Conservation (phyloP, 2,329 filamentous ascomycete species). For the Ilyonectria sp. region DNA sequence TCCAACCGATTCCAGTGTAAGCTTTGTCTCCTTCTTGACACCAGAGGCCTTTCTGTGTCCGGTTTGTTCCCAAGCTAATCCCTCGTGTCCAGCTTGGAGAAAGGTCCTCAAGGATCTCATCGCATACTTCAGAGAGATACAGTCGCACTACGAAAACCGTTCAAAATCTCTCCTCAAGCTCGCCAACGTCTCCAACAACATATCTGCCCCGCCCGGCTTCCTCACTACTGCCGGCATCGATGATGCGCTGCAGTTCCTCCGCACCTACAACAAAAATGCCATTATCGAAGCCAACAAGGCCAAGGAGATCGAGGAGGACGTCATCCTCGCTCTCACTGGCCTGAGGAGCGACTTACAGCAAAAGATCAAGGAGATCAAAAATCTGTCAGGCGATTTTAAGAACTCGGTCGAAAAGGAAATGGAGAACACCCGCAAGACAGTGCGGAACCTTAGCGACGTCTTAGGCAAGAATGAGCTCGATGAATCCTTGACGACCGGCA, state of each 20-base stretch:
- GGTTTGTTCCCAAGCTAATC: slow-evolving; percentile 5
- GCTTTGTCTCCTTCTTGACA: slow-evolving; percentile 44
- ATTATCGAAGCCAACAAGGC: slow-evolving; percentile 89
- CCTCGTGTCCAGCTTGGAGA: slow-evolving; percentile 80
- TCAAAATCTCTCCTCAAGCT: slow-evolving; percentile 88
- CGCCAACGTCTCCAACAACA: slow-evolving; percentile 87
- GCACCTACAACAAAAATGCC: slow-evolving; percentile 86
- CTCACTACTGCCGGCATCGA: slow-evolving; percentile 86
- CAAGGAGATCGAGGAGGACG: slow-evolving; percentile 90
- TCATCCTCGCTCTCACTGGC: slow-evolving; percentile 88
- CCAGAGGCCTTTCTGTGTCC: neutral
- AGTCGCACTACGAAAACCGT: slow-evolving; percentile 88
- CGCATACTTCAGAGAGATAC: slow-evolving; percentile 92
- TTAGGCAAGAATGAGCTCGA: slow-evolving; percentile 86
- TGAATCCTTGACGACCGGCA: slow-evolving; percentile 79
- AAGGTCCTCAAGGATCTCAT: slow-evolving; percentile 97
- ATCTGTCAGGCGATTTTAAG: slow-evolving; percentile 93
- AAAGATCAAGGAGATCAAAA: slow-evolving; percentile 99
- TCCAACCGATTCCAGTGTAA: slow-evolving; percentile 90
- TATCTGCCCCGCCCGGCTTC: slow-evolving; percentile 81
- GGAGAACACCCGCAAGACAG: slow-evolving; percentile 84
- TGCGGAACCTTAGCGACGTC: slow-evolving; percentile 85
- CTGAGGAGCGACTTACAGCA: slow-evolving; percentile 90
- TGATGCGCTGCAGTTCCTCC: slow-evolving; percentile 86
- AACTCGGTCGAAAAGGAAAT: slow-evolving; percentile 97